Conservation (phyloP, 371 early-diverging fungal genomes). For the Dichotomocladium elegans region DNA sequence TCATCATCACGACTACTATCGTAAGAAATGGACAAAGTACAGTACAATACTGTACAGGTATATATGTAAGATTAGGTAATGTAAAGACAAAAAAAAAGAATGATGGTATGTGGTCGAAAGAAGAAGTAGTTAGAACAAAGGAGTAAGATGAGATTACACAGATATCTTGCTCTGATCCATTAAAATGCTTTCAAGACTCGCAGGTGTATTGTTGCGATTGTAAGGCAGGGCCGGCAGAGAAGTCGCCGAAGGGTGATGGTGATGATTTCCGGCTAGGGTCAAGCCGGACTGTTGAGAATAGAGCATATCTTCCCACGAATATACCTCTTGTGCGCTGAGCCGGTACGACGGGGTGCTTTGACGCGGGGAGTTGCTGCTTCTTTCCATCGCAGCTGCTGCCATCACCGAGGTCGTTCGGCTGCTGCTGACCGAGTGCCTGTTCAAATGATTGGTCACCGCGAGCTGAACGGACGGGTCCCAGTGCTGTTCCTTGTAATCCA, state of each 20-base stretch:
- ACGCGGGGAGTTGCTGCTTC: background rate
- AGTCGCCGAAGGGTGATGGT: background rate
- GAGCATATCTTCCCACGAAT: slow-evolving; percentile 8
- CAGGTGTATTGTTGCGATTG: too few species aligned
- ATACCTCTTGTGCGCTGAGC: background rate
- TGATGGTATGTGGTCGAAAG: background rate
- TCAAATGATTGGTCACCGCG: slow-evolving; percentile 25
- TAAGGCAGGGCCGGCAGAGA: slow-evolving; percentile 1
- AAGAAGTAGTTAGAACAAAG: background rate
- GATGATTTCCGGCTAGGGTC: background rate
- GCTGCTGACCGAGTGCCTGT: slow-evolving; percentile 8
- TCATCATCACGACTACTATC: too few species aligned
- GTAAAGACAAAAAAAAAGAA: background rate
- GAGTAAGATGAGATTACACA: background rate
- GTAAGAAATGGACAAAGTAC: too few species aligned
- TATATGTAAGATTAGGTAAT: too few species aligned
- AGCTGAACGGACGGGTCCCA: slow-evolving; percentile 21
- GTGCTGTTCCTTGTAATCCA: slow-evolving; percentile 26
- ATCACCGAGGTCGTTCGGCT: slow-evolving; percentile 6
- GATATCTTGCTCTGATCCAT: too few species aligned
- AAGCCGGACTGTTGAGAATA: background rate
- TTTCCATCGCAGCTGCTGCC: background rate
- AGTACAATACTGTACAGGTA: too few species aligned
- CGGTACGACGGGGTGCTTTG: slow-evolving; percentile 3
- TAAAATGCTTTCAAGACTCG: too few species aligned